Conservation (phyloP, 306 rosid species). For the Glycyrrhiza uralensis region DNA sequence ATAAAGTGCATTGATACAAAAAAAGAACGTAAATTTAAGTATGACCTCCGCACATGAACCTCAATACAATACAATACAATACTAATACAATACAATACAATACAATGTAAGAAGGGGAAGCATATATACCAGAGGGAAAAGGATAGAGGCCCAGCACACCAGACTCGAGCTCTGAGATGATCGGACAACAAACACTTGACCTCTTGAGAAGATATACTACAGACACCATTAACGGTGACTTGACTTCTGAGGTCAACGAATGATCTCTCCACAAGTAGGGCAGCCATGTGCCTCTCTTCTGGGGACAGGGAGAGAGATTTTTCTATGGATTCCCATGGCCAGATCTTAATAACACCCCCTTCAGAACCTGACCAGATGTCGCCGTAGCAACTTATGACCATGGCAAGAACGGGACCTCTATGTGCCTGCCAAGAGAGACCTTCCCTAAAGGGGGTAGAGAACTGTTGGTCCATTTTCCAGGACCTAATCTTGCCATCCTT, state of each 20-base stretch:
- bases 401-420: constrained; percentile 78
- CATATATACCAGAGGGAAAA: constrained; percentile 90
- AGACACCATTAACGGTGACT: constrained; percentile 87
- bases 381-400: constrained; percentile 66
- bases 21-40: not conserved
- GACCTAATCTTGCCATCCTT: constrained; percentile 96
- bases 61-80: not conserved
- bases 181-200: constrained; percentile 76
- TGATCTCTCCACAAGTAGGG: constrained; percentile 92
- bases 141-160: constrained; percentile 75
- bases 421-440: constrained; percentile 99
- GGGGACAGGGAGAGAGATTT: constrained; percentile 86
- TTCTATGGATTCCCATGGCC: constrained; percentile 98
- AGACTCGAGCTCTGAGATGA: constrained; percentile 66
- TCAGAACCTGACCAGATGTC: constrained; percentile 97
- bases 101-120: too few relatives aligned
- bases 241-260: constrained; percentile 74
- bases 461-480: constrained; percentile 78
- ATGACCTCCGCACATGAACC: not conserved
- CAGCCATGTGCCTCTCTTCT: constrained; percentile 95
- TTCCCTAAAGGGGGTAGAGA: constrained; percentile 76
- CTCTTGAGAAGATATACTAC: constrained; percentile 93
- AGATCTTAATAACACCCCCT: constrained; percentile 79
- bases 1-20: not conserved
- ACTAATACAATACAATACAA: too few relatives aligned